Conservation (phyloP, 2,329 filamentous ascomycete species). For the Escovopsis sp. region DNA sequence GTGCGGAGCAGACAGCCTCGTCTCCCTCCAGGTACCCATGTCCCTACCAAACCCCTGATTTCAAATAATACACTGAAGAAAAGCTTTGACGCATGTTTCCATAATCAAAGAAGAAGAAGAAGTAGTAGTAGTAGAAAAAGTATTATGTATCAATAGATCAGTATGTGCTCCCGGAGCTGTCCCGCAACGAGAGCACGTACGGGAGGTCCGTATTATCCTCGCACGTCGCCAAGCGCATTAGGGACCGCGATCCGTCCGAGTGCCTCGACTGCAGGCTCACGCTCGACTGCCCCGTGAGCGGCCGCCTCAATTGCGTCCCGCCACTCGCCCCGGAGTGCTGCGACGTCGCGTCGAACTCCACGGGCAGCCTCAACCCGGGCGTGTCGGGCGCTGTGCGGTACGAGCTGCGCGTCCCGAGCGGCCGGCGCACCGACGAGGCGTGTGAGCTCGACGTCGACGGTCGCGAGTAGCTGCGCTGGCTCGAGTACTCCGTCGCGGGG, state of each 20-base stretch:
- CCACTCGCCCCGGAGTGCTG: constrained; percentile 22
- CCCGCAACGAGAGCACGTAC: constrained; percentile 23
- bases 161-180: constrained; percentile 16
- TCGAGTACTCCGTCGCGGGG: constrained; percentile 28
- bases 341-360: constrained; percentile 16
- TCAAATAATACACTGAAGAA: not conserved
- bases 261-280: constrained; percentile 24
- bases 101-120: constrained; percentile 1
- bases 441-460: constrained; percentile 16
- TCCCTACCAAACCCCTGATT: not conserved
- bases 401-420: constrained; percentile 27
- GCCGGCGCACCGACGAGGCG: constrained; percentile 19
- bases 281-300: constrained; percentile 24
- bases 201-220: constrained; percentile 19
- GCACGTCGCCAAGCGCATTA: constrained; percentile 32
- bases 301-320: constrained; percentile 20
- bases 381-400: constrained; percentile 42
- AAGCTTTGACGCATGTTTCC: not conserved
- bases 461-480: constrained; percentile 18
- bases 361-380: constrained; percentile 27
- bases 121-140: not conserved
- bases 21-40: not conserved
- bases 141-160: not conserved
- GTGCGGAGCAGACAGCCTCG: no score
- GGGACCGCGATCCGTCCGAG: constrained; percentile 25